Percentiles rank a stretch among this genome's conserved stretches.
Evolutionary conservation across 331 rosid genomes (phyloP).

Genomic region (Telfairia occidentalis): DNA sequence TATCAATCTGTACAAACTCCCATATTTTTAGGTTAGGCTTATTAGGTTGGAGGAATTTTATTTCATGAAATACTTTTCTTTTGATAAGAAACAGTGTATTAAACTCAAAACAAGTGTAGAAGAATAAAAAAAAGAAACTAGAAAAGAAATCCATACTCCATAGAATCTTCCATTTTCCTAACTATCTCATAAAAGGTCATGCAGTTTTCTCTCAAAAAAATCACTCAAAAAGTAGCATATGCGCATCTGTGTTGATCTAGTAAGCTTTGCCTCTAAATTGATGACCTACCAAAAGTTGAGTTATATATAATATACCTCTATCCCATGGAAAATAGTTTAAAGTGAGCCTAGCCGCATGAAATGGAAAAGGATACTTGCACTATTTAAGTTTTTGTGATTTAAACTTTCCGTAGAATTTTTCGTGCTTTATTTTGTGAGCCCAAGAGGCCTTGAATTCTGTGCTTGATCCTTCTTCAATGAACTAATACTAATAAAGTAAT

Average conservation of each 20-base stretch:
- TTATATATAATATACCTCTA: background rate
- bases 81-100: background rate
- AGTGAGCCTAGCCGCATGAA: background rate
- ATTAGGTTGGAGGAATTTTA: background rate
- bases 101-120: background rate
- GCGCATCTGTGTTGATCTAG: background rate
- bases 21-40: background rate
- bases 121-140: background rate
- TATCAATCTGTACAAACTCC: background rate
- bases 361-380: background rate
- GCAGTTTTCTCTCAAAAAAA: background rate
- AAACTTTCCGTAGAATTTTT: background rate
- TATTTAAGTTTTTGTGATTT: background rate
- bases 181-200: background rate
- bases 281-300: background rate
- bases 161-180: background rate
- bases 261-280: background rate
- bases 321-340: background rate
- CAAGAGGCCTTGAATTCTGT: background rate
- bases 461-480: no score
- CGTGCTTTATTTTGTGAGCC: background rate
- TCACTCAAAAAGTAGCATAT: background rate
- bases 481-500: background rate
- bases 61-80: background rate
- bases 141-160: background rate